Evolutionary conservation across 805 yeast genomes (phyloP), one percentile per base, ranked within the genome.

Genomic region (Jamesozyma piceae): DNA sequence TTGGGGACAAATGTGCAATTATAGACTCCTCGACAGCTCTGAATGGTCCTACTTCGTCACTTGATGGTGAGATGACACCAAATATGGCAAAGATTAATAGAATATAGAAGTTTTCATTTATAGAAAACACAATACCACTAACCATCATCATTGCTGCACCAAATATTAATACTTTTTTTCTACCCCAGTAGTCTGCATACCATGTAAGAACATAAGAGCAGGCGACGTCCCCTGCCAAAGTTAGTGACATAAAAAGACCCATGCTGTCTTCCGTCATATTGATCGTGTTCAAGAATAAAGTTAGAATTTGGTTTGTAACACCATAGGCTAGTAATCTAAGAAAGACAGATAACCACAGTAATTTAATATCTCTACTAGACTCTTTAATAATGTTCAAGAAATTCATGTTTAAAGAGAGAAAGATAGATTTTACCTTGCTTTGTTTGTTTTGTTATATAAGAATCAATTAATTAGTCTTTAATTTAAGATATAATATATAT

Each of bases 11-110:
- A 59, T 83, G 90, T 0, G 95, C 92, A 38, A 86, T 68, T 27
- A 83, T 72, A 1, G 90, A 78, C 55, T 86, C 95, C 58, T 86
- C 95, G 22, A 87, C 77, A 0, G 90, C 76, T 55, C 82, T 81
- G 62, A 86, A 86, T 0, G 95, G 95, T 0, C 95, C 95, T 0
- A 89, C 84, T 54, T 86, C 95, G 53, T 80, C 87, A 18, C 95
- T 95, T 27, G 85, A 77, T 1, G 95, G 92, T 2, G 95, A 83
- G 8, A 86, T 82, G n/a, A 86, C 95, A 1, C 95, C 95, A 26
- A 84, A 43, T 2, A 84, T 73, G 3, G 95, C 92, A 5, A 92
- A 92, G 2, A 69, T 22, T 19, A 86, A 63, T 32, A 86, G 65
- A 1, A 81, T 48, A 48, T 63, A 54, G 57, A 68, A 85, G 49